Conservation (phyloP, 2,329 filamentous ascomycete genomes). For the Colletotrichum sp. region DNA sequence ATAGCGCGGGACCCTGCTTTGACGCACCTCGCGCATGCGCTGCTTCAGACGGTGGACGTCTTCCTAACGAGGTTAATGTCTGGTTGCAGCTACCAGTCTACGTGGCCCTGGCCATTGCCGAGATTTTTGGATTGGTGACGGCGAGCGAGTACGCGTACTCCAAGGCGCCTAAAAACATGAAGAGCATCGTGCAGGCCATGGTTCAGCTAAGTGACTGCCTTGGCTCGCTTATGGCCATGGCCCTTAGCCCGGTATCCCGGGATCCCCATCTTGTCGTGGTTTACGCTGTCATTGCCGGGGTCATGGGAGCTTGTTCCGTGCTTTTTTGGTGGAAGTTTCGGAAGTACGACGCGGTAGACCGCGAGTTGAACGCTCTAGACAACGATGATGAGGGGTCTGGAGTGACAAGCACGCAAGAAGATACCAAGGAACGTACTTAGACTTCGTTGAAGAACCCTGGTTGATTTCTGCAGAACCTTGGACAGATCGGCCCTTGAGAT, state of each 20-base stretch:
- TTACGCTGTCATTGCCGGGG: not conserved
- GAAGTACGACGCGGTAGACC: not conserved
- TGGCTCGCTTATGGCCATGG: not conserved
- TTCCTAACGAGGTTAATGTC: conserved; percentile 37
- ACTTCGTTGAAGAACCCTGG: not conserved
- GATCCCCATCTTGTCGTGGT: not conserved
- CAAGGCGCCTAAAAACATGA: conserved; percentile 45
- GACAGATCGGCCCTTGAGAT: not conserved
- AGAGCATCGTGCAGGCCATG: conserved; percentile 33
- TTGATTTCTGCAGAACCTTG: not conserved
- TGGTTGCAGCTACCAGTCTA: conserved; percentile 45
- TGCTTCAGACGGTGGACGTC: not conserved
- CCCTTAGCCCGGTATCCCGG: not conserved
- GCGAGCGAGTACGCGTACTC: conserved; percentile 47
- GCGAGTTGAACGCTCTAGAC: not conserved
- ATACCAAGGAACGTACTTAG: not conserved
- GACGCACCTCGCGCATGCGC: conserved; percentile 28
- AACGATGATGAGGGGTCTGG: not conserved
- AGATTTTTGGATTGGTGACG: conserved; percentile 47
- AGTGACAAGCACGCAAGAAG: not conserved
- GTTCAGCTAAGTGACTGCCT: conserved; percentile 24
- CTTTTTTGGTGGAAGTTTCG: not conserved
- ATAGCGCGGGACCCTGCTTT: conserved; percentile 24
- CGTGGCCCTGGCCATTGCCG: conserved; percentile 40
- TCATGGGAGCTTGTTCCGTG: not conserved